A percentile compares a stretch with the other conserved stretches of the same genome.
Evolutionary conservation across 164 flowering plant genomes (phyloP).

Genomic region (Cinnamomum micranthum): DNA sequence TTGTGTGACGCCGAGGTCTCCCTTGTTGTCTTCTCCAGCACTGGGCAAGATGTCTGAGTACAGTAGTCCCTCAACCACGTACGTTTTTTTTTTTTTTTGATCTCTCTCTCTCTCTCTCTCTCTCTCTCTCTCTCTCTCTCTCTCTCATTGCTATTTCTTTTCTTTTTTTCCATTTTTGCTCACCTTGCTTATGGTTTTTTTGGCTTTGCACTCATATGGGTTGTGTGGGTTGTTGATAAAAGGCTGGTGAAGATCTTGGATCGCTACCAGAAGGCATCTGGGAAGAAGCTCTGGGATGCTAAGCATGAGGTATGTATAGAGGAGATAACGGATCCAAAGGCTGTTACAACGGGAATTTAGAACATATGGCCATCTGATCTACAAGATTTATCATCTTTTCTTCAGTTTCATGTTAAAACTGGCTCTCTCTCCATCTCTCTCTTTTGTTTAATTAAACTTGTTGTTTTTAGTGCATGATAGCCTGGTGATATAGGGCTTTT

Average conservation of each 20-base stretch:
- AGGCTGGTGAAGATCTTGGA: slow-evolving; percentile 59
- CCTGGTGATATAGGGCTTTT: too few relatives aligned
- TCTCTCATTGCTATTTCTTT: not conserved
- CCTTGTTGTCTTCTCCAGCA: slow-evolving; percentile 55
- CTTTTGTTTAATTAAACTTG: too few relatives aligned
- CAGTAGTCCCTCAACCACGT: slow-evolving; percentile 53
- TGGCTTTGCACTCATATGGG: not conserved
- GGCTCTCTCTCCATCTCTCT: too few relatives aligned
- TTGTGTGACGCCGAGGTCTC: slow-evolving; percentile 83
- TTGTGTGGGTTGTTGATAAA: not conserved
- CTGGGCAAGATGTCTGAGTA: slow-evolving; percentile 64
- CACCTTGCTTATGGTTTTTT: not conserved
- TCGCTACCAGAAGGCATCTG: slow-evolving; percentile 50
- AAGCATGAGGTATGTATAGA: slow-evolving; percentile 67
- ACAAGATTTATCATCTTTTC: too few relatives aligned
- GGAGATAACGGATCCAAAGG: too few relatives aligned
- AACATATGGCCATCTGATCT: too few relatives aligned
- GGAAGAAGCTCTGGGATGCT: slow-evolving; percentile 85
- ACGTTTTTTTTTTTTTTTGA: slow-evolving; percentile 15
- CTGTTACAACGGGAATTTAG: too few relatives aligned
- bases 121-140: too few relatives aligned
- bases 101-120: too few relatives aligned
- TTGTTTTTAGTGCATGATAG: too few relatives aligned
- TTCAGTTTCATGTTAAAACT: too few relatives aligned
- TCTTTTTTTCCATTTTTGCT: not conserved